These are phyloP conservation scores for Lolium rigidum DNA, from an alignment of 176 grass and related monocot species.

Conservation along the genomic window DNA sequence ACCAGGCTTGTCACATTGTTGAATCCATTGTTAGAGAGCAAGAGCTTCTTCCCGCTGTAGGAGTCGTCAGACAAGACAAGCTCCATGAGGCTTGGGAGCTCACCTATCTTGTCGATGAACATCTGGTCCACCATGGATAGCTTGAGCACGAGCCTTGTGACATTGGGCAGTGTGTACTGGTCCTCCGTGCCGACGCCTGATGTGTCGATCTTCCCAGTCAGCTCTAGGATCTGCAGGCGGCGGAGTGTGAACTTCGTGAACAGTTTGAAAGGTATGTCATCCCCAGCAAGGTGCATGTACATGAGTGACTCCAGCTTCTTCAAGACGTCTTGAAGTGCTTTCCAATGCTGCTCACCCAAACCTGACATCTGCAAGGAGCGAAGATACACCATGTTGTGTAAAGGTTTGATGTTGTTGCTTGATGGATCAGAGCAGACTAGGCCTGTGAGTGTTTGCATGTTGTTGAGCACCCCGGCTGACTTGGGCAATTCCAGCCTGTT, in stretches of 20 bases:
- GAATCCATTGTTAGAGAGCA: slow-evolving; percentile 45
- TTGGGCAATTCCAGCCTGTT: slow-evolving; percentile 19
- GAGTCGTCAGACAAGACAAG: slow-evolving; percentile 21
- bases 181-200: background rate
- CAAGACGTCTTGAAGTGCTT: slow-evolving; percentile 7
- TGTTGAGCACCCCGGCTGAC: slow-evolving; percentile 2
- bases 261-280: background rate
- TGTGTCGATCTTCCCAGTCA: slow-evolving; percentile 1
- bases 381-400: slow-evolving; percentile 41
- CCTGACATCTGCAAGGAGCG: slow-evolving; percentile 35
- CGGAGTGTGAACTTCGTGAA: slow-evolving; percentile 43
- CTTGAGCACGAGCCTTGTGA: slow-evolving; percentile 38
- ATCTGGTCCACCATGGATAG: background rate
- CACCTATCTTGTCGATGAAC: slow-evolving; percentile 44
- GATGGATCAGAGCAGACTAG: background rate
- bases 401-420: background rate
- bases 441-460: slow-evolving; percentile 50
- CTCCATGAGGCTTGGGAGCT: slow-evolving; percentile 41
- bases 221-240: slow-evolving; percentile 34
- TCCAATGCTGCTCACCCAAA: background rate
- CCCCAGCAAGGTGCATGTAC: slow-evolving; percentile 22
- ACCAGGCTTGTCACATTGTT: slow-evolving; percentile 29
- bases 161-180: slow-evolving; percentile 38
- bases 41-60: background rate
- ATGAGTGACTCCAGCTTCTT: slow-evolving; percentile 44